phyloP scores from a whole-genome alignment of 179 eudicot genomes.

The Dionaea muscipula region DNA sequence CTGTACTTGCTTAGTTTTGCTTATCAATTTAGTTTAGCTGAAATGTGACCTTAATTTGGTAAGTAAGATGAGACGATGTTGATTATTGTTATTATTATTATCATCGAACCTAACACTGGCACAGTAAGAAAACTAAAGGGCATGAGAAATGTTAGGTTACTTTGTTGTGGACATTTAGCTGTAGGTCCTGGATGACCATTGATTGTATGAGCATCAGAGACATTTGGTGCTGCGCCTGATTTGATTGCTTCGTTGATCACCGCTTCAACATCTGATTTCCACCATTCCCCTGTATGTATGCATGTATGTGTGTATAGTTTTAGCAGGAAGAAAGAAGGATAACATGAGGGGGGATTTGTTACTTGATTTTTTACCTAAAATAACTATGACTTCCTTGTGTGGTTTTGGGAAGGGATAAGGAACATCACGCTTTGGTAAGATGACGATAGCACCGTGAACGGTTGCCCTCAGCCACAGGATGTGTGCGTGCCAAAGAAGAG shows the following conservation, averaged over 20 bases:
- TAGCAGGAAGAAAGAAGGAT: neutral
- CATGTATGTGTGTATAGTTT: neutral
- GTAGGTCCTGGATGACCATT: conserved; percentile 26
- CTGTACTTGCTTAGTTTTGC: too few relatives aligned
- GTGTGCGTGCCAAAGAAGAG: conserved; percentile 27
- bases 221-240: conserved; percentile 22
- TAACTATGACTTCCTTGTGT: conserved; percentile 15
- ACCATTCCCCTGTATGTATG: conserved; percentile 24
- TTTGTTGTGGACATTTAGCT: conserved; percentile 13
- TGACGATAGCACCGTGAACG: conserved; percentile 28
- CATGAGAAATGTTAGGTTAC: conserved; percentile 7
- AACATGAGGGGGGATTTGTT: neutral
- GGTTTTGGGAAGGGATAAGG: conserved; percentile 35
- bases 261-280: conserved; percentile 32
- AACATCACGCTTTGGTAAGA: conserved; percentile 23
- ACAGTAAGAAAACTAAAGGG: too few relatives aligned
- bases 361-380: conserved; percentile 14
- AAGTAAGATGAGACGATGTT: too few relatives aligned
- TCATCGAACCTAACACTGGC: too few relatives aligned
- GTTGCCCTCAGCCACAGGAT: conserved; percentile 33
- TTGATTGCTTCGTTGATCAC: conserved; percentile 25
- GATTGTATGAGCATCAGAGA: conserved; percentile 33
- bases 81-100: too few relatives aligned
- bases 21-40: too few relatives aligned
- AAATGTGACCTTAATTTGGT: too few relatives aligned